These are phyloP conservation scores for Gardenia jasminoides DNA, from an alignment of 257 asterid species.

Conservation along the genomic window DNA sequence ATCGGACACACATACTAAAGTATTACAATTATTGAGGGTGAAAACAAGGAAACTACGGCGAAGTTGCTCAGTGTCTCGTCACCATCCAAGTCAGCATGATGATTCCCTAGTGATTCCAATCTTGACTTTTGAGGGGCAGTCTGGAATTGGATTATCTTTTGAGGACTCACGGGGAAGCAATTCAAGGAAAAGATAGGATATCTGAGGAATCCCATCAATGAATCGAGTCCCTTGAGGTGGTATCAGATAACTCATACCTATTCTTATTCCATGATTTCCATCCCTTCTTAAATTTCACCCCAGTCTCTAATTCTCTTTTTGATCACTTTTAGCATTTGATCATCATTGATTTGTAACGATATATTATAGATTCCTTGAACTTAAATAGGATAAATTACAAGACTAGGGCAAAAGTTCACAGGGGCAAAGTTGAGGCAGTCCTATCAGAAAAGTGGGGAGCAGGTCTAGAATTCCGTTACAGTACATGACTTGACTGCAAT, in stretches of 20 bases:
- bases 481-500: slow-evolving; percentile 7
- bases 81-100: neutral
- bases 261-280: too few relatives aligned
- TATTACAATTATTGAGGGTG: neutral
- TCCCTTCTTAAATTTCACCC: too few relatives aligned
- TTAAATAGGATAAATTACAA: too few relatives aligned
- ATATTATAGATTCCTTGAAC: too few relatives aligned
- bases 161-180: neutral
- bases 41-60: neutral
- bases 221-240: too few relatives aligned
- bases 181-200: neutral
- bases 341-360: too few relatives aligned
- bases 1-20: neutral
- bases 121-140: slow-evolving; percentile 13
- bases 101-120: slow-evolving; percentile 11
- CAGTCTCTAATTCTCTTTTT: too few relatives aligned
- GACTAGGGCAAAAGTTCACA: too few relatives aligned
- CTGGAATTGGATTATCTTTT: neutral
- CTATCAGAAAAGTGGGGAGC: neutral
- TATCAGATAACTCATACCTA: too few relatives aligned
- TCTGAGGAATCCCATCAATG: too few relatives aligned
- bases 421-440: neutral
- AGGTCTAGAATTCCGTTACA: neutral
- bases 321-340: too few relatives aligned
- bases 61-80: neutral